phyloP scores from a whole-genome alignment of 129 eudicot genomes.

The Flaveria ramosissima region DNA sequence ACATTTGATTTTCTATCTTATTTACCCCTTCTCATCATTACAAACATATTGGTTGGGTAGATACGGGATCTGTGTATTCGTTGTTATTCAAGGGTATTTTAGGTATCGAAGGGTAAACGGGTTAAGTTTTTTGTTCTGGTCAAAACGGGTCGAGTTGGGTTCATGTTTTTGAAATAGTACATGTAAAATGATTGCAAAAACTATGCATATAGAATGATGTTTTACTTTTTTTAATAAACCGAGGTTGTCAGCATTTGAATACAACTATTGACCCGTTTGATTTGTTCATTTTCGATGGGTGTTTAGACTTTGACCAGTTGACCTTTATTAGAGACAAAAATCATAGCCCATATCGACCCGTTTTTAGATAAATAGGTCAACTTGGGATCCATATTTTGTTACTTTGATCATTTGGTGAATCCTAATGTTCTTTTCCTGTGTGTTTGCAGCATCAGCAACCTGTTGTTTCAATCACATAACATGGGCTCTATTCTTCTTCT shows the following conservation, averaged over 20 bases:
- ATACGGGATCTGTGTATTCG: background rate
- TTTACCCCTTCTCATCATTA: slow-evolving; percentile 19
- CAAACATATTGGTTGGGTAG: background rate
- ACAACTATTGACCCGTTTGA: slow-evolving; percentile 13
- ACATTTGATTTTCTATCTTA: background rate
- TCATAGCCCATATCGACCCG: background rate
- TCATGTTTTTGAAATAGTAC: background rate
- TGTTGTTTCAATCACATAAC: slow-evolving; percentile 29
- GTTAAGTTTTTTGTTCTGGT: background rate
- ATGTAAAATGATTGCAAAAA: background rate
- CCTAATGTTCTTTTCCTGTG: background rate
- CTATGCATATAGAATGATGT: background rate
- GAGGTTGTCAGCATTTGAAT: slow-evolving; percentile 1
- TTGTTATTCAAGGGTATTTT: slow-evolving; percentile 7
- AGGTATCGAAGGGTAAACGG: background rate
- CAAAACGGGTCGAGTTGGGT: background rate
- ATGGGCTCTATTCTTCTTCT: slow-evolving; percentile 34
- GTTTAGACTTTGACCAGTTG: background rate
- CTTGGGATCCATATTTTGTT: background rate
- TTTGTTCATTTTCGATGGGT: too few relatives aligned
- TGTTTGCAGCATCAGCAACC: slow-evolving; percentile 46
- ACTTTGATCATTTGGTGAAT: slow-evolving; percentile 9
- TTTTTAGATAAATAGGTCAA: slow-evolving; percentile 7
- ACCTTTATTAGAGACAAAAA: background rate
- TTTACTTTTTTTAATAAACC: background rate